phyloP scores from a whole-genome alignment of 495 filamentous ascomycete species.

The Neurospora sp. region DNA sequence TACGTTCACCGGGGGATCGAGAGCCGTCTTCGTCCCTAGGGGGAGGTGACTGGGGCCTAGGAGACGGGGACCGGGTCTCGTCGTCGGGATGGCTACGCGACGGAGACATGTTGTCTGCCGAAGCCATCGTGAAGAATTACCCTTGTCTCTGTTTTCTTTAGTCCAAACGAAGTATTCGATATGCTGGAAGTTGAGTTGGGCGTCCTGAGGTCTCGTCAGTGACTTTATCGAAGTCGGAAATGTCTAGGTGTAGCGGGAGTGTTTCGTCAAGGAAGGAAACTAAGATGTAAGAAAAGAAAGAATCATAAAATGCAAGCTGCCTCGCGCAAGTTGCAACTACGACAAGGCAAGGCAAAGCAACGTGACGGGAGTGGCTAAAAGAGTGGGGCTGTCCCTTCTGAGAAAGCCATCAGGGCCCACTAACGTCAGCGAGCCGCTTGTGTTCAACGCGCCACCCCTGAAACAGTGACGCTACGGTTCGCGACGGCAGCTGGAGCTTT shows the following conservation, averaged over 20 bases:
- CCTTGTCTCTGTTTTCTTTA: neutral
- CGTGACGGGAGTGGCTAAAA: neutral
- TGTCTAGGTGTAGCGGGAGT: neutral
- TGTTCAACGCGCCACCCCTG: neutral
- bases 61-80: constrained; percentile 2
- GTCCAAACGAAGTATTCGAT: neutral
- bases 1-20: neutral
- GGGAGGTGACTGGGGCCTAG: neutral
- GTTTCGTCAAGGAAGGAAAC: neutral
- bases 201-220: neutral
- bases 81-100: constrained; percentile 11
- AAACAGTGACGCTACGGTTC: neutral
- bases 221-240: neutral
- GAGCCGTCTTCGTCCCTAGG: neutral
- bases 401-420: neutral
- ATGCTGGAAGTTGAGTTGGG: neutral
- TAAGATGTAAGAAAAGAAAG: neutral
- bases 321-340: neutral
- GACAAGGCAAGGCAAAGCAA: neutral
- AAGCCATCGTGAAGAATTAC: constrained; percentile 12
- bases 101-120: constrained; percentile 16
- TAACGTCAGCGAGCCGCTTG: neutral
- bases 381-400: neutral
- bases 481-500: neutral
- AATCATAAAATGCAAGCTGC: neutral